Conservation (phyloP, 192 early-diverging fungal genomes). For the Diversispora eburnea region DNA sequence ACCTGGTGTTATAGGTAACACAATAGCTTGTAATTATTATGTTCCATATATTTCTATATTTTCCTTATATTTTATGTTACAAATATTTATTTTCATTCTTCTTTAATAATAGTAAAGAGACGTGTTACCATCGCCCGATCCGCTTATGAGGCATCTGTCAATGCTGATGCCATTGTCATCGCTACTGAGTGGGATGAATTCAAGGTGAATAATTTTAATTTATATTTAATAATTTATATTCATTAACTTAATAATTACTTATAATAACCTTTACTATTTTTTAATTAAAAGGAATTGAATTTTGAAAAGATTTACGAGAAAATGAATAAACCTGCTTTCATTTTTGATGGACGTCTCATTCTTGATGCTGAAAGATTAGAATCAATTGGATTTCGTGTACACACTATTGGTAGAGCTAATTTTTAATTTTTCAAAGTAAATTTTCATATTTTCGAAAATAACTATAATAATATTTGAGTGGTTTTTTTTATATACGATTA, state of each 20-base stretch:
- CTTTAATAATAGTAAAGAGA: constrained; percentile 47
- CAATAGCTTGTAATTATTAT: constrained; percentile 32
- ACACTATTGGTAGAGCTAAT: constrained; percentile 62
- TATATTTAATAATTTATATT: neutral
- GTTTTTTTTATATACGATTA: too few species aligned
- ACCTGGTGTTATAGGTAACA: constrained; percentile 49
- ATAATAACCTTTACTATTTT: neutral
- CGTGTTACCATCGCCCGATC: constrained; percentile 57
- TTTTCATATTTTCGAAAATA: too few species aligned
- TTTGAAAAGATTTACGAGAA: constrained; percentile 61
- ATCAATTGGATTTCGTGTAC: constrained; percentile 75
- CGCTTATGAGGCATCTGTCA: constrained; percentile 68
- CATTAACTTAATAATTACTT: too few species aligned
- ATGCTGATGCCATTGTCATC: constrained; percentile 77
- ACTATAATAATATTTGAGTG: too few species aligned
- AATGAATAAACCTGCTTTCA: too few species aligned
- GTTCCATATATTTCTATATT: neutral
- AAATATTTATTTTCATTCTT: constrained; percentile 2
- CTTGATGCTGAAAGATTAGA: constrained; percentile 53
- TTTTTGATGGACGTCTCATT: too few species aligned
- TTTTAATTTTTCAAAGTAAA: neutral
- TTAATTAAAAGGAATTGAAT: constrained; percentile 51
- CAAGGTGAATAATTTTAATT: constrained; percentile 41
- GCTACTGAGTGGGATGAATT: constrained; percentile 93
- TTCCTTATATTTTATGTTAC: constrained; percentile 1